Percentiles rank a stretch among this genome's conserved stretches.
These are phyloP conservation scores for Zalaria obscura DNA, from an alignment of 2,329 filamentous ascomycete genomes.

Conservation along the genomic window DNA sequence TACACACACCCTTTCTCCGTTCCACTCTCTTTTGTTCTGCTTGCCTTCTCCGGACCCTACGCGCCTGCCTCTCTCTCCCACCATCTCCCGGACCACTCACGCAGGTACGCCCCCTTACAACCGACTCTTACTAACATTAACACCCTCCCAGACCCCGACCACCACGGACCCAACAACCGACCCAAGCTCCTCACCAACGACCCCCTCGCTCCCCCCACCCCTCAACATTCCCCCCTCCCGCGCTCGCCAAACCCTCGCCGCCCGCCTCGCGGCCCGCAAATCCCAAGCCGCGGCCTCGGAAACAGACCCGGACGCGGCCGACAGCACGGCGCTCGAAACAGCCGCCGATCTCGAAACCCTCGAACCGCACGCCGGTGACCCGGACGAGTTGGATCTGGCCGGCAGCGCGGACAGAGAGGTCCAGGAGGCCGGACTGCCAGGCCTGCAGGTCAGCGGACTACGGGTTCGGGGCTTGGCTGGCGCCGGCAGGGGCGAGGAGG, in stretches of 20 bases:
- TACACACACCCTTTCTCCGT: background rate
- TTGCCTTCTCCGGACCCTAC: background rate
- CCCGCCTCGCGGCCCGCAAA: constrained; percentile 50
- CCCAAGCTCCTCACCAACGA: background rate
- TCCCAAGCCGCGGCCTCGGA: constrained; percentile 13
- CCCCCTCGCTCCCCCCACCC: constrained; percentile 36
- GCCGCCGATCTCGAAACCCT: constrained; percentile 15
- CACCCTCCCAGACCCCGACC: background rate
- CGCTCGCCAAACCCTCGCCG: constrained; percentile 80
- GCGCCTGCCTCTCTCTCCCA: background rate
- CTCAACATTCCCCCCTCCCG: constrained; percentile 77
- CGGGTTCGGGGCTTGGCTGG: constrained; percentile 3
- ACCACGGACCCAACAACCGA: too few species aligned
- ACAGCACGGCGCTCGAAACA: constrained; percentile 14
- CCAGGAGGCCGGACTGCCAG: constrained; percentile 5
- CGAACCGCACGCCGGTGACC: constrained; percentile 1
- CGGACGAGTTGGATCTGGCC: constrained; percentile 7
- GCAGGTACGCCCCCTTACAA: background rate
- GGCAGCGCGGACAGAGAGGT: constrained; percentile 2
- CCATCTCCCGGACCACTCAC: constrained; percentile 1
- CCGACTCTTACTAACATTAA: constrained; percentile 4
- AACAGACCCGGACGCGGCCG: constrained; percentile 17
- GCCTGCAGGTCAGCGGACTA: constrained; percentile 13
- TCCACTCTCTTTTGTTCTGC: constrained; percentile 1
- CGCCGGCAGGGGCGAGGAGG: constrained; percentile 5